Base-by-base conservation (phyloP, 176 grass and related monocot species). In the Juncus inflexus region DNA sequence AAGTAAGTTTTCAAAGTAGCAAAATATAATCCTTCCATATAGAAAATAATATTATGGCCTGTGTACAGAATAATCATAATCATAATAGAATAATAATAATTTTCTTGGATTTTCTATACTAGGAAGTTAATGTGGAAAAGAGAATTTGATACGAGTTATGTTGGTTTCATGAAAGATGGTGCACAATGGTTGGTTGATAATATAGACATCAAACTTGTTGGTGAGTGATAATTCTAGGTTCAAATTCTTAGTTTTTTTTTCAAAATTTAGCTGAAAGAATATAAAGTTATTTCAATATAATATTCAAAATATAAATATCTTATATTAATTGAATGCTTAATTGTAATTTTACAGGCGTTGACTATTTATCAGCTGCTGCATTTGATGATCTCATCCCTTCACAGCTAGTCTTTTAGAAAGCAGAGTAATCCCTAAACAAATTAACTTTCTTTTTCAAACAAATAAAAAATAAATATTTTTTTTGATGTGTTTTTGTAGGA, bases 61-160 rank as follows among this genome's bases (percentile, higher is more conserved):
- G 40, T 11, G 15, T 42, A 60, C 0, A 28, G 19, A 28, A 28
- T 28, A 28, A 28, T 28, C 19, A 28, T 28, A 28, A 28, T 28
- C 19, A 28, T 28, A 28, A 28, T 28, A 28, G 19, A 28, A 67
- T 35, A 8, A 53, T 2, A 54, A 3, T n/a, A 68, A 38, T 37
- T 13, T 68, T 69, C 16, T 55, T 0, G 2, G n/a, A 69, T 58
- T 64, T 9, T 28, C 5, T 40, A 55, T 69, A 15, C 15, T 73
- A 90, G 86, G 66, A 63, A 83, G 60, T 79, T 95, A 59, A 95
- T 90, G 83, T 90, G 85, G 86, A 90, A 90, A 77, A 95, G 86
- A 64, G 74, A 90, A 62, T 90, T 78, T 49, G 79, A 95, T 65
- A 41, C 83, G 39, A 90, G 86, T 50, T 95, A 81, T 56, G 83